Conservation (phyloP, 139 green algal species). For the Zygnema circumcarinatum region DNA sequence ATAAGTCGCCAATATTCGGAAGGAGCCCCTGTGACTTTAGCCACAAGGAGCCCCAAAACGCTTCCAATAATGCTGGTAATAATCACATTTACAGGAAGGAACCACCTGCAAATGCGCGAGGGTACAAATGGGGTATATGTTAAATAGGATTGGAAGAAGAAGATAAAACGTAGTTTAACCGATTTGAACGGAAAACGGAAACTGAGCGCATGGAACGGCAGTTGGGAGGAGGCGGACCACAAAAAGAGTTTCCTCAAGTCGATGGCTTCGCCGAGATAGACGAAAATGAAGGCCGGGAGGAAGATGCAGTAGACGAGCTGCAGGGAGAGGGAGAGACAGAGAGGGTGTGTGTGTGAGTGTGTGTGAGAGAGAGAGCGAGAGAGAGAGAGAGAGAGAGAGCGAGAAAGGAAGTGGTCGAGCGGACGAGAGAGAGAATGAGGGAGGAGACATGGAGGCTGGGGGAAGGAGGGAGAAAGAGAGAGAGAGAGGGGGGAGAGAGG, state of each 20-base stretch:
- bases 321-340: not conserved
- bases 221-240: constrained; percentile 11
- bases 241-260: constrained; percentile 9
- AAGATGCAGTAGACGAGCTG: constrained; percentile 48
- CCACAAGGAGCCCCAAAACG: not conserved
- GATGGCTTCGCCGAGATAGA: constrained; percentile 46
- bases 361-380: not conserved
- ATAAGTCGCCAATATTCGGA: not conserved
- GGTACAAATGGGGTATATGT: not conserved
- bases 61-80: not conserved
- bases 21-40: not conserved
- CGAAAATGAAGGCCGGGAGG: constrained; percentile 53
- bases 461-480: not conserved
- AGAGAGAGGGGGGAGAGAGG: not conserved
- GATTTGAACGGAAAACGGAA: not conserved
- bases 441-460: not conserved
- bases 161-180: not conserved
- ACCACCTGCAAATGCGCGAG: constrained; percentile 17
- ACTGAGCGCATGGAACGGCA: not conserved
- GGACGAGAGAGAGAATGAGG: not conserved
- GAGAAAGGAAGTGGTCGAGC: not conserved
- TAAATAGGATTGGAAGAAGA: not conserved
- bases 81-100: constrained; percentile 11
- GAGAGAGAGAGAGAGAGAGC: not conserved
- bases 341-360: not conserved